Conservation (phyloP, 73 alveolate genomes). For the Paramecium biaurelia region DNA sequence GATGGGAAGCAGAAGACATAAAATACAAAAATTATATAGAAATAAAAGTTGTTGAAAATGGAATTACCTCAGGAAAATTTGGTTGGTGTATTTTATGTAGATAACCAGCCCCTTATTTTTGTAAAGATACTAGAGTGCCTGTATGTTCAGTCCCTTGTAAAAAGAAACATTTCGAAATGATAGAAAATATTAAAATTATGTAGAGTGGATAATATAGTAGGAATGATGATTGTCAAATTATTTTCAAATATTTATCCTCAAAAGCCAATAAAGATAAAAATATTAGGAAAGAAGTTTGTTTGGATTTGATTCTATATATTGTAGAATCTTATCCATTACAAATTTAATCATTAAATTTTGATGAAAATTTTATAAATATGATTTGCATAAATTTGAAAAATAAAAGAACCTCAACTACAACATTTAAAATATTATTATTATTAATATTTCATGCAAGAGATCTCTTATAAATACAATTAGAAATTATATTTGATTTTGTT, state of each 20-base stretch:
- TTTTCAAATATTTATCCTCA: slow-evolving; percentile 70
- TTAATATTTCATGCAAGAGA: slow-evolving; percentile 62
- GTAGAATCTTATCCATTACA: background rate
- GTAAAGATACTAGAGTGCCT: slow-evolving; percentile 89
- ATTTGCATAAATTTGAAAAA: background rate
- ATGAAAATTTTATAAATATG: background rate
- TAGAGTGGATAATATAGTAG: slow-evolving; percentile 67
- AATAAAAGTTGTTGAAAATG: slow-evolving; percentile 82
- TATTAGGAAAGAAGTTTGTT: background rate
- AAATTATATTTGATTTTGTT: slow-evolving; percentile 60
- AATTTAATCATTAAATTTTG: background rate
- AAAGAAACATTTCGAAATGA: slow-evolving; percentile 74
- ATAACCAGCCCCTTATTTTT: slow-evolving; percentile 83
- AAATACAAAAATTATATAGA: slow-evolving; percentile 62
- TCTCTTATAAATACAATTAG: slow-evolving; percentile 70
- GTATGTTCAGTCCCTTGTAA: slow-evolving; percentile 92
- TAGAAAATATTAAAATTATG: slow-evolving; percentile 44
- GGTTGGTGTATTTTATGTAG: slow-evolving; percentile 98
- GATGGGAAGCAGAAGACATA: slow-evolving; percentile 65
- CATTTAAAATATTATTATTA: slow-evolving; percentile 3
- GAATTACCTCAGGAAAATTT: slow-evolving; percentile 83
- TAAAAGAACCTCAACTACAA: background rate
- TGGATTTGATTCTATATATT: background rate
- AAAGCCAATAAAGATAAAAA: background rate
- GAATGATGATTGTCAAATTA: slow-evolving; percentile 71